Evolutionary conservation across 208 protist species (phyloP), one percentile per base, ranked within the genome.

Genomic region (Trypanosoma grayi): DNA sequence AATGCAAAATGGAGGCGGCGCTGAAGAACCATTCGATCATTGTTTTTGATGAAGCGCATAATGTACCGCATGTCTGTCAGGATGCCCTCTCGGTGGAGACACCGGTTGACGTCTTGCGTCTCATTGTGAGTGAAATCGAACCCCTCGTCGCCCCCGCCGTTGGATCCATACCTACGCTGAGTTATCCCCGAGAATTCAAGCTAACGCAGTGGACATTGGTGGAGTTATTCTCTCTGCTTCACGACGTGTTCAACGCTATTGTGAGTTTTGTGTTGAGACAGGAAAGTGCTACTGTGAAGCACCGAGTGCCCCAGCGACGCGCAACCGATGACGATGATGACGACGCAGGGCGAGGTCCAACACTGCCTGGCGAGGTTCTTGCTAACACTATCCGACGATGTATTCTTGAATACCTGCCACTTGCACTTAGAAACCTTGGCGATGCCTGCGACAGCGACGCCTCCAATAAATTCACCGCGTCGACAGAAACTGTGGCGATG

Each of bases 31-130:
- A 92, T 47, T 51, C 79, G 3, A 85, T 98, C 48, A 60, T 99
- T 53, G 92, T 99, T 22, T 92, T 99, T 64, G 97, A 99, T 67
- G 97, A 99, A 66, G 96, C 94, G 7, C 96, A 99, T 76, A 98
- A 98, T 72, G 75, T 98, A 13, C 48, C 83, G 6, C 56, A 41
- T 9, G 76, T 91, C n/a, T 94, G 83, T 56, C 78, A 87, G 48
- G 81, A 89, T 16, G 79, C 75, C 13, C 58, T 94, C 10, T 86
- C 79, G 3, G 11, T 89, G 27, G 75, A 87, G 40, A 76, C 55
- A 5, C 44, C 79, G 16, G 10, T 66, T 2, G 28, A 69, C 24
- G 59, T 68, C 1, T 41, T 93, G 39, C 57, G 41, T 13, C 55
- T 80, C 34, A 66, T 92, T 22, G n/a, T 79, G 44, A 62, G 54